Evolutionary conservation across 306 rosid genomes (phyloP).

Genomic region (Dalbergia cultrata): DNA sequence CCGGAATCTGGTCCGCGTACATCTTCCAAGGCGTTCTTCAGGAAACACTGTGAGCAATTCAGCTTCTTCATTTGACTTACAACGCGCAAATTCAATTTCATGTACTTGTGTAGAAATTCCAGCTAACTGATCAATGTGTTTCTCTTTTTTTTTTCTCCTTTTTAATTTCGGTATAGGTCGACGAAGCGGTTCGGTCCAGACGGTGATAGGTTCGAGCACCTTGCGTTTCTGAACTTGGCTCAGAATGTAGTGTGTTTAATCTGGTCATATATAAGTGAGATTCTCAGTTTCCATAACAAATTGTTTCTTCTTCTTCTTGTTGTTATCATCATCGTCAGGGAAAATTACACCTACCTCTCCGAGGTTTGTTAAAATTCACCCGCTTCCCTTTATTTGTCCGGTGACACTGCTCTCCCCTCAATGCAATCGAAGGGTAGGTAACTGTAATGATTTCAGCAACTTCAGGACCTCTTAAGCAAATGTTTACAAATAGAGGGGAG

Average conservation of each 20-base stretch:
- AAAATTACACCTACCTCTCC: too few relatives aligned
- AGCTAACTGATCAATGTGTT: not conserved
- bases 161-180: slow-evolving; percentile 62
- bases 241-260: slow-evolving; percentile 92
- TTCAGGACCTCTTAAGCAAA: too few relatives aligned
- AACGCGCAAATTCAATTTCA: not conserved
- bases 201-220: slow-evolving; percentile 82
- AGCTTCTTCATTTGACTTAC: not conserved
- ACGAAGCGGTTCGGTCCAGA: slow-evolving; percentile 91
- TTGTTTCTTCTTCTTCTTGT: not conserved
- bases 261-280: slow-evolving; percentile 94
- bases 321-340: too few relatives aligned
- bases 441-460: too few relatives aligned
- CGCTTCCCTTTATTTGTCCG: too few relatives aligned
- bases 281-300: slow-evolving; percentile 8
- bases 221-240: slow-evolving; percentile 88
- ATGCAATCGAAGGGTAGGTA: too few relatives aligned
- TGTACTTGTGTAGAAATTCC: not conserved
- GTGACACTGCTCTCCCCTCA: too few relatives aligned
- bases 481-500: too few relatives aligned
- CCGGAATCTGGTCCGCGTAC: slow-evolving; percentile 96
- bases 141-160: not conserved
- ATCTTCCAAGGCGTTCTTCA: slow-evolving; percentile 97
- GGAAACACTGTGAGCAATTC: slow-evolving; percentile 78
- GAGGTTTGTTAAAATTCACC: too few relatives aligned